Conservation (phyloP, 2,329 filamentous ascomycete species). For the Phaeophleospora eucalypticola region DNA sequence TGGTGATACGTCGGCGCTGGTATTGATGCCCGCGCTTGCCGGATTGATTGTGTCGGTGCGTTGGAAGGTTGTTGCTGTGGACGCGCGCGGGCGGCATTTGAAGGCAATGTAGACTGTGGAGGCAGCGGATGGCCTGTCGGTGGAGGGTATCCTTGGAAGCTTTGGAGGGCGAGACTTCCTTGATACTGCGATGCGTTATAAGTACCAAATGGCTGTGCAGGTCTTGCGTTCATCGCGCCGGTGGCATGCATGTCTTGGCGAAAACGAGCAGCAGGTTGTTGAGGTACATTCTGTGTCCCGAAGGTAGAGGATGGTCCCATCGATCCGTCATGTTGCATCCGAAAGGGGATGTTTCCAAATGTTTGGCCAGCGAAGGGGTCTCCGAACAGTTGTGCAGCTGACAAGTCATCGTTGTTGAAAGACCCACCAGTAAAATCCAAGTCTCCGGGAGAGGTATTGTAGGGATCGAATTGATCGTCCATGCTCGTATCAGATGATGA, state of each 20-base stretch:
- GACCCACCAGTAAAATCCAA: slow-evolving; percentile 1
- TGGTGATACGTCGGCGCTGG: no score
- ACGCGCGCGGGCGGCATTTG: not conserved
- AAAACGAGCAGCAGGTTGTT: not conserved
- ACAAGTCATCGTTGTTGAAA: slow-evolving; percentile 6
- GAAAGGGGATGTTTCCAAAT: slow-evolving; percentile 1
- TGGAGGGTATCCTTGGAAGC: not conserved
- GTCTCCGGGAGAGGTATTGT: slow-evolving; percentile 1
- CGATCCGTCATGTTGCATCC: not conserved
- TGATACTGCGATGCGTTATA: not conserved
- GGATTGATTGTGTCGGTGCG: no score
- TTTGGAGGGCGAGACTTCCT: not conserved
- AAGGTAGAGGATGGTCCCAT: not conserved
- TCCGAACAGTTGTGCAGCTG: slow-evolving; percentile 5
- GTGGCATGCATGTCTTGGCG: not conserved
- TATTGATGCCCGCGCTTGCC: no score
- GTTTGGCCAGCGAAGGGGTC: not conserved
- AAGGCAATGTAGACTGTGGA: not conserved
- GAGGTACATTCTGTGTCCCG: not conserved
- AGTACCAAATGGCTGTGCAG: not conserved
- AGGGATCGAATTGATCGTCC: slow-evolving; percentile 7
- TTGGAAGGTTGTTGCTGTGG: no score
- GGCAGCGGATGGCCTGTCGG: not conserved
- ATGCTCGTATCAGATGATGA: slow-evolving; percentile 12
- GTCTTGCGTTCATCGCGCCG: not conserved